Evolutionary conservation across 2,329 filamentous ascomycete genomes (phyloP).

Genomic region (Fusarium burgessii): DNA sequence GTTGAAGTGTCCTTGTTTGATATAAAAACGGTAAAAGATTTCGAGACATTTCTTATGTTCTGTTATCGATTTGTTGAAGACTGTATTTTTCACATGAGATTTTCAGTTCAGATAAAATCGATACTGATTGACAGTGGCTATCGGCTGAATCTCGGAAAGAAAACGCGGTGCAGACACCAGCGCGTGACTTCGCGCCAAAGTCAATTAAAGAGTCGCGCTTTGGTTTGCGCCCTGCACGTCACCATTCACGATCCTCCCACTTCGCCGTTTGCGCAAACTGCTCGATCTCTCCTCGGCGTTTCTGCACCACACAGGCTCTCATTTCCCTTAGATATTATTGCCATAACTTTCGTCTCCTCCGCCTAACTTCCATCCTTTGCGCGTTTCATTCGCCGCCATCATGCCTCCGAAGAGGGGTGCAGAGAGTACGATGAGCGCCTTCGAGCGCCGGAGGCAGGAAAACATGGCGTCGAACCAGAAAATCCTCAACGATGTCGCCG

Average conservation of each 20-base stretch:
- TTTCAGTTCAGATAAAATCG: constrained; percentile 28
- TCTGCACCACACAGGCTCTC: background rate
- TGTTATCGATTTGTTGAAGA: background rate
- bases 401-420: constrained; percentile 59
- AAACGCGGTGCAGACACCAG: constrained; percentile 14
- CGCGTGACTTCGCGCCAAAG: constrained; percentile 52
- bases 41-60: constrained; percentile 55
- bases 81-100: constrained; percentile 23
- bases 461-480: constrained; percentile 91
- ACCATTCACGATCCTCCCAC: constrained; percentile 23
- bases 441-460: constrained; percentile 84
- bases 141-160: constrained; percentile 40
- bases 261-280: constrained; percentile 1
- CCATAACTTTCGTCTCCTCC: background rate
- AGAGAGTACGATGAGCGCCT: constrained; percentile 75
- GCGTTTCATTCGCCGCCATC: background rate
- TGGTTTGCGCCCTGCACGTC: constrained; percentile 29
- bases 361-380: background rate
- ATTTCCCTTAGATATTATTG: too few relatives aligned
- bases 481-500: constrained; percentile 80
- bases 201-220: constrained; percentile 45
- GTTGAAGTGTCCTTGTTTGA: constrained; percentile 71
- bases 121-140: background rate
- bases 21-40: constrained; percentile 76
- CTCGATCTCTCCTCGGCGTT: background rate